These are phyloP conservation scores for Aspergillus sp. DNA, from an alignment of 2,329 filamentous ascomycete species.

Conservation along the genomic window DNA sequence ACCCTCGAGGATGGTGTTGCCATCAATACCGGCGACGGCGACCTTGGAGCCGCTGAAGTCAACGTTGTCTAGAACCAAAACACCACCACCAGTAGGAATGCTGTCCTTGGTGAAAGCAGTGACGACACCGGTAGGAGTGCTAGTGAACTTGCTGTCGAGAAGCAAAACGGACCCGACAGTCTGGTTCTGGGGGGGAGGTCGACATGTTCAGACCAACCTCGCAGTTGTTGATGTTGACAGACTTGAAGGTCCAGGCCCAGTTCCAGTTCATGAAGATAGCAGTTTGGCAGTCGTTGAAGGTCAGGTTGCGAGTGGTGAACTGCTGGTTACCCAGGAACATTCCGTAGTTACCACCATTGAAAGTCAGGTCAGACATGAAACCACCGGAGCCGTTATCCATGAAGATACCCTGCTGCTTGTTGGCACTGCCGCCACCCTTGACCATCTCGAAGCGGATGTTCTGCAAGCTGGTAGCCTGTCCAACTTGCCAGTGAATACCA, in stretches of 20 bases:
- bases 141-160: slow-evolving; percentile 72
- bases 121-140: slow-evolving; percentile 70
- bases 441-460: slow-evolving; percentile 80
- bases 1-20: slow-evolving; percentile 61
- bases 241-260: slow-evolving; percentile 81
- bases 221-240: slow-evolving; percentile 68
- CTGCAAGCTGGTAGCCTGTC: slow-evolving; percentile 75
- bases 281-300: slow-evolving; percentile 76
- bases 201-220: slow-evolving; percentile 76
- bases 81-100: slow-evolving; percentile 67
- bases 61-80: slow-evolving; percentile 82
- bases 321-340: slow-evolving; percentile 82
- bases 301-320: slow-evolving; percentile 78
- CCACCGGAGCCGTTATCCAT: slow-evolving; percentile 83
- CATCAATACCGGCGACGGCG: slow-evolving; percentile 59
- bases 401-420: slow-evolving; percentile 72
- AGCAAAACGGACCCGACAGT: slow-evolving; percentile 82
- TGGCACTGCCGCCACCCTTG: slow-evolving; percentile 57
- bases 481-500: slow-evolving; percentile 80
- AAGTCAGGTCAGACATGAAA: slow-evolving; percentile 76
- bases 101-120: slow-evolving; percentile 65
- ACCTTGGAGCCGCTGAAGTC: slow-evolving; percentile 68
- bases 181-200: slow-evolving; percentile 58
- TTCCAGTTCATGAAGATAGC: slow-evolving; percentile 90
- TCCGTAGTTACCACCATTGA: slow-evolving; percentile 76